Percentiles rank a stretch among this genome's conserved stretches.
Evolutionary conservation across 768 basidiomycete genomes (phyloP).

Genomic region (Boletus rubropictus): DNA sequence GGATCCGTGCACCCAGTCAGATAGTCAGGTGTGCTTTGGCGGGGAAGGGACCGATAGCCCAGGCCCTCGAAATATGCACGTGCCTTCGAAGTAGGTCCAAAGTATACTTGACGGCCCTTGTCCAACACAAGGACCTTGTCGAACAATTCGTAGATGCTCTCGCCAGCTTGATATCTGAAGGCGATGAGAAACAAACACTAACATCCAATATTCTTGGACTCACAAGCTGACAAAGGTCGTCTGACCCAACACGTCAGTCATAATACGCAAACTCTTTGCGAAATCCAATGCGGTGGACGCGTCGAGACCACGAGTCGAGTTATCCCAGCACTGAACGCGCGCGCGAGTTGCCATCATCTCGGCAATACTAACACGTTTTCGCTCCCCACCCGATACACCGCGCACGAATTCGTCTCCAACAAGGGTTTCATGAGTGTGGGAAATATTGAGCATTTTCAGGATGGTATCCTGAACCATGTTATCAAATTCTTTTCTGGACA

Average conservation of each 20-base stretch:
- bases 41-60: constrained; percentile 68
- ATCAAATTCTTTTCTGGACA: constrained; percentile 56
- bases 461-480: constrained; percentile 53
- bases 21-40: constrained; percentile 84
- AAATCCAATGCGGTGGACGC: constrained; percentile 89
- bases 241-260: constrained; percentile 78
- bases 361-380: constrained; percentile 76
- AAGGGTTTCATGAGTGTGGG: constrained; percentile 70
- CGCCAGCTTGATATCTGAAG: constrained; percentile 70
- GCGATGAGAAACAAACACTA: neutral
- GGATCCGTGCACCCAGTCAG: constrained; percentile 79
- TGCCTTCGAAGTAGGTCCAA: constrained; percentile 67
- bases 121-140: constrained; percentile 86
- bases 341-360: constrained; percentile 85
- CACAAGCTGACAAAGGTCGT: constrained; percentile 76
- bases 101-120: constrained; percentile 77
- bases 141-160: constrained; percentile 70
- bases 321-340: constrained; percentile 79
- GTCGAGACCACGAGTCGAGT: constrained; percentile 74
- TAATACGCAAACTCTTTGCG: constrained; percentile 66
- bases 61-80: constrained; percentile 71
- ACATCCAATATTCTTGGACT: constrained; percentile 18
- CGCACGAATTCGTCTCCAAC: constrained; percentile 86
- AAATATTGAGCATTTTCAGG: constrained; percentile 77
- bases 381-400: constrained; percentile 74